phyloP scores from a whole-genome alignment of 2,329 filamentous ascomycete genomes.

The Diplodia corticola region DNA sequence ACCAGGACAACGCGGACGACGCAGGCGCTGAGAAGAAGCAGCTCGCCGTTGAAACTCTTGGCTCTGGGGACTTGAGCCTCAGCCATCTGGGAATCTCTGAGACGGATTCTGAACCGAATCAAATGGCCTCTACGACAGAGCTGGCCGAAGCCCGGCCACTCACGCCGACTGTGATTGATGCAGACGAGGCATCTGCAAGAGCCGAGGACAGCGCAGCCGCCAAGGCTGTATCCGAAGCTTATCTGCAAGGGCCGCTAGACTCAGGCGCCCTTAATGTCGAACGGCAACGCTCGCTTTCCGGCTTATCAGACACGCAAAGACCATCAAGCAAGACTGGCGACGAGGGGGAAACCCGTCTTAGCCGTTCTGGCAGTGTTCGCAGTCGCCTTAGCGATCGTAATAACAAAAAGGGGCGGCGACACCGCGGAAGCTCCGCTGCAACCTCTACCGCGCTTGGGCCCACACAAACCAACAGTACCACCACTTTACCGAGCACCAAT shows the following conservation, averaged over 20 bases:
- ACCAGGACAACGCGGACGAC: slow-evolving; percentile 24
- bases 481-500: slow-evolving; percentile 64
- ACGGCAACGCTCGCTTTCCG: slow-evolving; percentile 43
- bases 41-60: slow-evolving; percentile 83
- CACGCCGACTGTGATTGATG: slow-evolving; percentile 36
- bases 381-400: slow-evolving; percentile 53
- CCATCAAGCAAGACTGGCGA: slow-evolving; percentile 66
- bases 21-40: slow-evolving; percentile 50
- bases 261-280: slow-evolving; percentile 35
- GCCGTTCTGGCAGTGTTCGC: slow-evolving; percentile 53
- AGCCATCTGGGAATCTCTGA: slow-evolving; percentile 82
- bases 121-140: slow-evolving; percentile 60
- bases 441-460: slow-evolving; percentile 69
- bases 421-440: slow-evolving; percentile 73
- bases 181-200: slow-evolving; percentile 56
- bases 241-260: slow-evolving; percentile 44
- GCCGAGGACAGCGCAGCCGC: slow-evolving; percentile 61
- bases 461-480: slow-evolving; percentile 68
- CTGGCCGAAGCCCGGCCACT: slow-evolving; percentile 41
- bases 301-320: slow-evolving; percentile 38
- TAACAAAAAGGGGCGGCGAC: slow-evolving; percentile 54
- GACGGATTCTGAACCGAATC: slow-evolving; percentile 56
- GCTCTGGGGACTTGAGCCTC: slow-evolving; percentile 83
- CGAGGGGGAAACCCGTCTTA: slow-evolving; percentile 55
- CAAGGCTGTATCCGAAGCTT: slow-evolving; percentile 62